These are phyloP conservation scores for Eleusine indica DNA, from an alignment of 176 grass and related monocot species.

Conservation along the genomic window DNA sequence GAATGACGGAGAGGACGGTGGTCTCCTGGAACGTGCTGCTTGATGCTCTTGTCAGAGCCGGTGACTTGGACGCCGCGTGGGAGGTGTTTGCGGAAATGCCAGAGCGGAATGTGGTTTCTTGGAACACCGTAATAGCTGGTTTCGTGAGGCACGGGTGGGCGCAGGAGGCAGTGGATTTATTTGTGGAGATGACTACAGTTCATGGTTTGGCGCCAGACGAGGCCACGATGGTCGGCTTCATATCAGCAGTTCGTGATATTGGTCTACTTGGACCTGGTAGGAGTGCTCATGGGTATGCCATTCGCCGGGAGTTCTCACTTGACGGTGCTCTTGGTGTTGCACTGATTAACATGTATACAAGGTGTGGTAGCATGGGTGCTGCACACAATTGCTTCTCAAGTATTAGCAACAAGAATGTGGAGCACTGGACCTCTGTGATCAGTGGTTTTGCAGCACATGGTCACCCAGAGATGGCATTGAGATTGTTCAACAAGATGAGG, in stretches of 20 bases:
- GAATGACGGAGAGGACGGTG: slow-evolving; percentile 45
- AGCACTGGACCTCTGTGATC: slow-evolving; percentile 60
- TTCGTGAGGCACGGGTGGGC: slow-evolving; percentile 35
- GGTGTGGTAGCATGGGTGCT: slow-evolving; percentile 45
- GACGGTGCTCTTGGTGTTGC: slow-evolving; percentile 46
- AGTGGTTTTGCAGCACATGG: slow-evolving; percentile 52
- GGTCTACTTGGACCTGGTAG: slow-evolving; percentile 47
- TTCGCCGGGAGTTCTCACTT: slow-evolving; percentile 40
- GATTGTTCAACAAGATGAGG: slow-evolving; percentile 50
- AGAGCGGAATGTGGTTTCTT: slow-evolving; percentile 47
- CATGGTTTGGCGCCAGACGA: slow-evolving; percentile 51
- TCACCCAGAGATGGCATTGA: slow-evolving; percentile 39
- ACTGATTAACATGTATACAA: slow-evolving; percentile 59
- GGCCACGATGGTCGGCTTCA: slow-evolving; percentile 37
- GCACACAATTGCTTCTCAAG: slow-evolving; percentile 51
- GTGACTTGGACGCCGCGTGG: slow-evolving; percentile 44
- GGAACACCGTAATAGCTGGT: slow-evolving; percentile 54
- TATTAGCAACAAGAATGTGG: slow-evolving; percentile 44
- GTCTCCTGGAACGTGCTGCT: slow-evolving; percentile 62
- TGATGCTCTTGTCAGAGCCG: slow-evolving; percentile 40
- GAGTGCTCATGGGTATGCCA: slow-evolving; percentile 27
- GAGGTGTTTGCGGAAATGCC: slow-evolving; percentile 50
- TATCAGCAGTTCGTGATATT: slow-evolving; percentile 34
- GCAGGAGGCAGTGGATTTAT: slow-evolving; percentile 47
- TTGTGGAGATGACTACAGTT: slow-evolving; percentile 41